Conservation (phyloP, 1,139 yeast genomes). For the Kodamaea arcana region DNA sequence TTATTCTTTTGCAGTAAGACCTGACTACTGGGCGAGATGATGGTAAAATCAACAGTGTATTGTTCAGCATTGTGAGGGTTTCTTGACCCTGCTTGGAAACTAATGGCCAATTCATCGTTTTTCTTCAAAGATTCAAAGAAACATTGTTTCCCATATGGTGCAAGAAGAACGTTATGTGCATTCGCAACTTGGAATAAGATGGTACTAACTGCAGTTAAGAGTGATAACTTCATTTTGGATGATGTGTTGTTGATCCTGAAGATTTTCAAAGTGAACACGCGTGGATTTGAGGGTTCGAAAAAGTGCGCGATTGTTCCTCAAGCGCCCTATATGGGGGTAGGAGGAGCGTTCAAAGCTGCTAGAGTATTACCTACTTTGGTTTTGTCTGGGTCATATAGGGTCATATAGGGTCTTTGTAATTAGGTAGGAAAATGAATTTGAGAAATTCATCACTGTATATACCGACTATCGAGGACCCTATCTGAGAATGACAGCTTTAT, state of each 20-base stretch:
- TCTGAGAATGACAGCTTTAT: too few relatives aligned
- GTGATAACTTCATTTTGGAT: constrained; percentile 7
- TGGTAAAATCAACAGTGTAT: constrained; percentile 68
- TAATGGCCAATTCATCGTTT: constrained; percentile 83
- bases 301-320: too few relatives aligned
- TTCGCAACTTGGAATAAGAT: constrained; percentile 17
- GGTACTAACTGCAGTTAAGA: constrained; percentile 4
- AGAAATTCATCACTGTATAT: too few relatives aligned
- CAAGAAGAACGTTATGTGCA: constrained; percentile 80
- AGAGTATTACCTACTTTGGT: too few relatives aligned
- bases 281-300: too few relatives aligned
- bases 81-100: constrained; percentile 93
- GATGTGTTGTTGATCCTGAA: neutral
- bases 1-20: constrained; percentile 47
- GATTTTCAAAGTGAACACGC: constrained; percentile 1
- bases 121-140: constrained; percentile 78
- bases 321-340: too few relatives aligned
- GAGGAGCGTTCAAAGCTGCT: too few relatives aligned
- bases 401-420: too few relatives aligned
- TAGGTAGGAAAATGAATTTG: too few relatives aligned
- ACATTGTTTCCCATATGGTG: constrained; percentile 86
- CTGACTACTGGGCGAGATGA: constrained; percentile 59
- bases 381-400: too few relatives aligned
- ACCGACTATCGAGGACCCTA: too few relatives aligned
- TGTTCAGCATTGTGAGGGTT: constrained; percentile 77